phyloP scores from a whole-genome alignment of 2,329 filamentous ascomycete genomes.

The Apiospora saccharicola region DNA sequence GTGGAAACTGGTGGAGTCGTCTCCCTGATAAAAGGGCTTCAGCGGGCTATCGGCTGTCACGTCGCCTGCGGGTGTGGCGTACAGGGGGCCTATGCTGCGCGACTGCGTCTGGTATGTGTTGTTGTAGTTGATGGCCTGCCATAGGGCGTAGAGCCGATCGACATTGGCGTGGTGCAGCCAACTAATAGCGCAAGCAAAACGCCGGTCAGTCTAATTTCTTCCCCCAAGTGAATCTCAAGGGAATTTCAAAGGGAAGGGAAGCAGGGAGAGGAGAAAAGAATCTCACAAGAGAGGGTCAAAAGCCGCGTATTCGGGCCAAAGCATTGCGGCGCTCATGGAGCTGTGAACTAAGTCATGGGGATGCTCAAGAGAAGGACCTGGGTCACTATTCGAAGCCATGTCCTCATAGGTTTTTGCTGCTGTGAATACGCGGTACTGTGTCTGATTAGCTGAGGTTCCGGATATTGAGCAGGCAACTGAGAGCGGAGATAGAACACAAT shows the following conservation, averaged over 20 bases:
- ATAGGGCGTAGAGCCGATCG: conserved; percentile 65
- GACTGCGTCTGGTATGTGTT: conserved; percentile 40
- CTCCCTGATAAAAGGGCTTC: conserved; percentile 56
- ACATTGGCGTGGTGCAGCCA: conserved; percentile 65
- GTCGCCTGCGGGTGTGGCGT: conserved; percentile 49
- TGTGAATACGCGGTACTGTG: conserved; percentile 52
- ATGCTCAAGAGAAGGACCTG: conserved; percentile 51
- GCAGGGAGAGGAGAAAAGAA: not conserved
- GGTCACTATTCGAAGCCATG: conserved; percentile 49
- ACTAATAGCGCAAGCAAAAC: conserved; percentile 35
- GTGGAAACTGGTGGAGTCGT: conserved; percentile 45
- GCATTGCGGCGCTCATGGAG: conserved; percentile 44
- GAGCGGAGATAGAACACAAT: not conserved
- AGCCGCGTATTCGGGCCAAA: conserved; percentile 47
- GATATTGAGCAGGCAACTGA: too few species aligned
- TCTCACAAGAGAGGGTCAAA: conserved; percentile 58
- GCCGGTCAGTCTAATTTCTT: not conserved
- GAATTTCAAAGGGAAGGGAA: not conserved
- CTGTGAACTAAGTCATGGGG: conserved; percentile 54
- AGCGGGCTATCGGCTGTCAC: conserved; percentile 56
- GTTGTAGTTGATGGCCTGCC: conserved; percentile 50
- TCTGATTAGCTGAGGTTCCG: not conserved
- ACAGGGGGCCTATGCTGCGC: conserved; percentile 45
- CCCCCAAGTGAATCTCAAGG: not conserved
- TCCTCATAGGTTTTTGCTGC: conserved; percentile 46